These are phyloP conservation scores for Aquilaria malaccensis DNA, from an alignment of 345 rosid species.

Conservation along the genomic window DNA sequence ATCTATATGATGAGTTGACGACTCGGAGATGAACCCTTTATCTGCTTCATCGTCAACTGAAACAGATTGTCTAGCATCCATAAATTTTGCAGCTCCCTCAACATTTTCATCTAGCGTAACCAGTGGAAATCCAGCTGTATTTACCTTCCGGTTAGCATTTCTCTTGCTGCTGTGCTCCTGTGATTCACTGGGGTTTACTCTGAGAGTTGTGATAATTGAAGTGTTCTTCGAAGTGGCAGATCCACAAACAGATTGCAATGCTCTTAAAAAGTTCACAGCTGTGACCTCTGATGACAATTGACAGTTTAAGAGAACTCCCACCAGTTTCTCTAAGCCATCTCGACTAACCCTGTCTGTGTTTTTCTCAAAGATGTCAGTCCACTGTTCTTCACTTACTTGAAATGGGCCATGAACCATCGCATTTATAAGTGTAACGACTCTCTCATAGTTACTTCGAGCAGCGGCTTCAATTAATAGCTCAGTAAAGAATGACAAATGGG, in stretches of 20 bases:
- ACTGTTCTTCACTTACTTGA: slow-evolving; percentile 67
- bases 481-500: slow-evolving; percentile 45
- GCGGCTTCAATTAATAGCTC: slow-evolving; percentile 69
- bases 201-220: slow-evolving; percentile 5
- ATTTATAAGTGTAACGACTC: slow-evolving; percentile 50
- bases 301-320: slow-evolving; percentile 38
- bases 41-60: not conserved
- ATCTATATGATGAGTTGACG: not conserved
- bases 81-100: slow-evolving; percentile 7
- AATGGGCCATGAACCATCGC: slow-evolving; percentile 69
- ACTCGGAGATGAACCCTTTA: slow-evolving; percentile 1
- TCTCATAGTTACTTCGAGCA: slow-evolving; percentile 44
- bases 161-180: not conserved
- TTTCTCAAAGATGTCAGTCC: slow-evolving; percentile 49
- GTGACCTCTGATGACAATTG: slow-evolving; percentile 45
- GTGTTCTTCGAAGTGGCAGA: slow-evolving; percentile 14
- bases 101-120: slow-evolving; percentile 1
- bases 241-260: slow-evolving; percentile 39
- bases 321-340: slow-evolving; percentile 39
- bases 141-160: slow-evolving; percentile 2
- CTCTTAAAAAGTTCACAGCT: slow-evolving; percentile 50
- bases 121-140: slow-evolving; percentile 3
- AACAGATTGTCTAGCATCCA: not conserved
- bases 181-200: slow-evolving; percentile 6
- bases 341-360: slow-evolving; percentile 29